Evolutionary conservation across 441 rosid genomes (phyloP).

Genomic region (Theobroma grandiflorum): DNA sequence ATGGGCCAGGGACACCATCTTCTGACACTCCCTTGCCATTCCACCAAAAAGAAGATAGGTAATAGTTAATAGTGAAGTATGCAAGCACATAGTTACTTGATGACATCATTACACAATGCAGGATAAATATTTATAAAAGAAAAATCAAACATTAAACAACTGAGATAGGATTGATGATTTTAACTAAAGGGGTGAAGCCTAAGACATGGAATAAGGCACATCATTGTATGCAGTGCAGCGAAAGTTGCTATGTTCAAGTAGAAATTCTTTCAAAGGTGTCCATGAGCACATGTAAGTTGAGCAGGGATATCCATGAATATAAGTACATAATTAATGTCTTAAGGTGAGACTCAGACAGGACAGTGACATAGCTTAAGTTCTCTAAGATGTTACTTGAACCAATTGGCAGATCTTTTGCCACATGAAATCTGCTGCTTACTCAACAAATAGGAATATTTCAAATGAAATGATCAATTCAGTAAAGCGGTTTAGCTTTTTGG

Average conservation of each 20-base stretch:
- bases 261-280: neutral
- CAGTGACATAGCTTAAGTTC: neutral
- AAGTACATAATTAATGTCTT: neutral
- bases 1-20: conserved; percentile 10
- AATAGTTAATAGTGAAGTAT: neutral
- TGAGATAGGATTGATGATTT: neutral
- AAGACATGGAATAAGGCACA: neutral
- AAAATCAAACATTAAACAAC: neutral
- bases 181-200: conserved; percentile 6
- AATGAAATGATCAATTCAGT: neutral
- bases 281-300: neutral
- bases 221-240: neutral
- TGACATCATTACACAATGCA: conserved; percentile 6
- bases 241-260: neutral
- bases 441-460: neutral
- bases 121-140: neutral
- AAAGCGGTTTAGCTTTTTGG: neutral
- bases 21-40: neutral
- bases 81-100: neutral
- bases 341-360: neutral
- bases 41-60: neutral
- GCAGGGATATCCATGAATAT: neutral
- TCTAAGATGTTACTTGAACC: conserved; percentile 16
- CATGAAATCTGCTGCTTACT: neutral
- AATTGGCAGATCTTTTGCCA: neutral